A percentile compares a stretch with the other conserved stretches of the same genome.
Evolutionary conservation across 2,329 filamentous ascomycete species (phyloP).

Genomic region (Curvularia hawaiiensis): DNA sequence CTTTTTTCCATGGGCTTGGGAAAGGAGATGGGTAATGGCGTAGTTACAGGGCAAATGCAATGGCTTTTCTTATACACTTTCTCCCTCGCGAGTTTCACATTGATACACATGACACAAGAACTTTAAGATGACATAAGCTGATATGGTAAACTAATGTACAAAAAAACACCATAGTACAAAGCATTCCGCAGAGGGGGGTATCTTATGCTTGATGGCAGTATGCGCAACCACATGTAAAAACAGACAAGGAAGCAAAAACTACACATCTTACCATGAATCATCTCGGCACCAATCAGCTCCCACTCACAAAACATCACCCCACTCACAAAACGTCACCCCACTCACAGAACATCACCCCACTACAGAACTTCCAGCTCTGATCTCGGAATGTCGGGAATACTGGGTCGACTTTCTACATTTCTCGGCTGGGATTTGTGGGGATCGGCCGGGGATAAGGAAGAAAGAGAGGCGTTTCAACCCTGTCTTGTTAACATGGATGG

Average conservation of each 20-base stretch:
- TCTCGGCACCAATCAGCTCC: neutral
- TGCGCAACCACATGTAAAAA: neutral
- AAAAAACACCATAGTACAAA: neutral
- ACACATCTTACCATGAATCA: too few species aligned
- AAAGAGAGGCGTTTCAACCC: neutral
- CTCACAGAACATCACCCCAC: constrained; percentile 24
- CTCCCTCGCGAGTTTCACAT: too few species aligned
- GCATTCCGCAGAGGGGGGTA: neutral
- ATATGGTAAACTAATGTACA: too few species aligned
- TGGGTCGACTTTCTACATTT: constrained; percentile 21
- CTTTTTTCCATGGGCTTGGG: neutral
- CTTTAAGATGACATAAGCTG: too few species aligned
- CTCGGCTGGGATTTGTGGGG: constrained; percentile 19
- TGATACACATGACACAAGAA: too few species aligned
- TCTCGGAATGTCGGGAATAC: constrained; percentile 17
- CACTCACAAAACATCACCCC: too few species aligned
- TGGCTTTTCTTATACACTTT: too few species aligned
- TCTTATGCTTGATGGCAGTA: neutral
- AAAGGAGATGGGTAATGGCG: neutral
- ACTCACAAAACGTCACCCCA: too few species aligned
- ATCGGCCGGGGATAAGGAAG: constrained; percentile 19
- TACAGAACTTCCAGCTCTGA: constrained; percentile 24
- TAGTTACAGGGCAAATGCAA: too few species aligned
- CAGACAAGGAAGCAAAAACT: neutral
- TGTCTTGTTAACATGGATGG: neutral